These are phyloP conservation scores for Parietaria judaica DNA, from an alignment of 306 rosid genomes.

Conservation along the genomic window DNA sequence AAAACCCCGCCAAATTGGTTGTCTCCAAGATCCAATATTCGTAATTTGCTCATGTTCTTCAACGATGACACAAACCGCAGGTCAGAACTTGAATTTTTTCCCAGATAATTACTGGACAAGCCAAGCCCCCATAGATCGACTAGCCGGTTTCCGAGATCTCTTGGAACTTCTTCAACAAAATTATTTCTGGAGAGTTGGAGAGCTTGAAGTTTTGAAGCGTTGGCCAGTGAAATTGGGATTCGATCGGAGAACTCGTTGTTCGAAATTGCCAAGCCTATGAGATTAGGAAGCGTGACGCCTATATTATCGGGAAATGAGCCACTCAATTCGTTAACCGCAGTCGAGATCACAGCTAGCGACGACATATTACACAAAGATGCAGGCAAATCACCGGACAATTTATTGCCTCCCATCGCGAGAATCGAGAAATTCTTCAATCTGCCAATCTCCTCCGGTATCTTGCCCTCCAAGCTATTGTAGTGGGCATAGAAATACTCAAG, in stretches of 20 bases:
- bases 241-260: constrained; percentile 1
- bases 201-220: constrained; percentile 10
- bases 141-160: constrained; percentile 2
- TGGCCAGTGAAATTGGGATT: constrained; percentile 1
- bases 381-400: constrained; percentile 12
- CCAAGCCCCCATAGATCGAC: constrained; percentile 1
- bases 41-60: not conserved
- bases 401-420: not conserved
- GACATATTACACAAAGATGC: constrained; percentile 3
- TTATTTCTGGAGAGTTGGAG: constrained; percentile 6
- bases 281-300: constrained; percentile 15
- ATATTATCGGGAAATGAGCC: constrained; percentile 3
- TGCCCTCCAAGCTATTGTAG: constrained; percentile 20
- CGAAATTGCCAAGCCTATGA: not conserved
- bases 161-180: constrained; percentile 11
- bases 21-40: not conserved
- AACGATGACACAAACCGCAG: not conserved
- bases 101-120: not conserved
- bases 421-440: not conserved
- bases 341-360: not conserved
- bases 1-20: constrained; percentile 11
- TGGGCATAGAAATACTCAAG: not conserved
- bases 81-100: constrained; percentile 1
- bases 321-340: not conserved
- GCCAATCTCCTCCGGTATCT: constrained; percentile 27